These are phyloP conservation scores for Blastobotrys americana DNA, from an alignment of 805 yeast species.

Conservation along the genomic window DNA sequence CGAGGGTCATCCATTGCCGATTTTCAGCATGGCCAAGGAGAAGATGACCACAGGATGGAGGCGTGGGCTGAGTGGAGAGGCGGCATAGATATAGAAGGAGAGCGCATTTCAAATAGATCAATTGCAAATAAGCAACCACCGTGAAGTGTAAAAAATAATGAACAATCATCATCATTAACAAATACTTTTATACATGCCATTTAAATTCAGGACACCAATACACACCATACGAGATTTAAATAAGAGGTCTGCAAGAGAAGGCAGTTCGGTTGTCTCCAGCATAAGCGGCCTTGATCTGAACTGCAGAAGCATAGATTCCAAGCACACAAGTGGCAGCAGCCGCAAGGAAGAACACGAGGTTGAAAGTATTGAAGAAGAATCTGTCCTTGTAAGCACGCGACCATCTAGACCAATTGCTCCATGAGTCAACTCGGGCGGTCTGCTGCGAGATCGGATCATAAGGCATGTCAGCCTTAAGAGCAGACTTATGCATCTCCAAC, in stretches of 20 bases:
- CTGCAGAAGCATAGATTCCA: slow-evolving; percentile 25
- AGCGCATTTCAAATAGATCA: too few species aligned
- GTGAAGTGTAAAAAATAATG: too few species aligned
- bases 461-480: slow-evolving; percentile 26
- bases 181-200: too few species aligned
- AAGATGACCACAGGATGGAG: slow-evolving; percentile 57
- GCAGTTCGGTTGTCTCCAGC: slow-evolving; percentile 3
- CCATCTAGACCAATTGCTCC: slow-evolving; percentile 33
- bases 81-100: too few species aligned
- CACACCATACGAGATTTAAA: neutral
- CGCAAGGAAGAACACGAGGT: slow-evolving; percentile 27
- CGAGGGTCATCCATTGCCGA: slow-evolving; percentile 92
- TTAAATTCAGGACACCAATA: too few species aligned
- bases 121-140: too few species aligned
- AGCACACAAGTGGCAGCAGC: slow-evolving; percentile 29
- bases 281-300: slow-evolving; percentile 16
- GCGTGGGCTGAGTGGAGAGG: too few species aligned
- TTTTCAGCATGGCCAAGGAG: slow-evolving; percentile 42
- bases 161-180: too few species aligned
- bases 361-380: slow-evolving; percentile 19
- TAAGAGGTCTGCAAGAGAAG: neutral
- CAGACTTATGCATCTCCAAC: slow-evolving; percentile 23
- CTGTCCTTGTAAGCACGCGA: slow-evolving; percentile 26
- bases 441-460: slow-evolving; percentile 20
- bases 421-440: slow-evolving; percentile 24